Evolutionary conservation across 352 stramenopile genomes (phyloP).

Genomic region (Elongisporangium anandrum): DNA sequence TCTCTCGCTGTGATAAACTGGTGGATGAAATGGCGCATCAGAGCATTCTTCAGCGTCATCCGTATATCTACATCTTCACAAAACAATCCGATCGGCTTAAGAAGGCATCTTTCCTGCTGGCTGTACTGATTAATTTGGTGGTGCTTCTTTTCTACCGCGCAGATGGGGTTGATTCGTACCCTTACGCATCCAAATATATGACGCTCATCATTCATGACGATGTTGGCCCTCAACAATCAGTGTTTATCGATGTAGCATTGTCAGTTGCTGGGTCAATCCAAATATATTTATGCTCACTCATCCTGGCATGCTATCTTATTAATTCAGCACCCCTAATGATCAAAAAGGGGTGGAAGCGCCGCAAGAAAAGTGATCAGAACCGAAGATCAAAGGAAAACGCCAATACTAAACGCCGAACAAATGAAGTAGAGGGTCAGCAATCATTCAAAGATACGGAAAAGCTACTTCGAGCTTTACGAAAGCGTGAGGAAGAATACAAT

Average conservation of each 20-base stretch:
- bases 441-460: conserved; percentile 64
- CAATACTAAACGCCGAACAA: conserved; percentile 15
- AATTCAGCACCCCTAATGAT: conserved; percentile 66
- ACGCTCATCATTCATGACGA: conserved; percentile 24
- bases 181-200: conserved; percentile 37
- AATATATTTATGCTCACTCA: conserved; percentile 38
- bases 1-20: conserved; percentile 52
- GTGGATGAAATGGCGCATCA: conserved; percentile 76
- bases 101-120: conserved; percentile 41
- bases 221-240: conserved; percentile 12
- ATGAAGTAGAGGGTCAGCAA: conserved; percentile 35
- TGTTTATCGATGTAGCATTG: conserved; percentile 30
- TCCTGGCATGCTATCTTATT: conserved; percentile 56
- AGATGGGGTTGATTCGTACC: conserved; percentile 40
- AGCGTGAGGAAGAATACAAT: conserved; percentile 61
- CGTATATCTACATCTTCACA: conserved; percentile 26
- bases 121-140: conserved; percentile 51
- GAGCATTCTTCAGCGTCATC: conserved; percentile 32
- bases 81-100: conserved; percentile 45
- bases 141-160: conserved; percentile 60
- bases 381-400: conserved; percentile 39
- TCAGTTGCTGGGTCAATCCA: conserved; percentile 47
- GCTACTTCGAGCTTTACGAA: conserved; percentile 45
- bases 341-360: conserved; percentile 66
- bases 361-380: conserved; percentile 33